phyloP scores from a whole-genome alignment of 202 grass and related monocot genomes.

The Carex sylvatica region DNA sequence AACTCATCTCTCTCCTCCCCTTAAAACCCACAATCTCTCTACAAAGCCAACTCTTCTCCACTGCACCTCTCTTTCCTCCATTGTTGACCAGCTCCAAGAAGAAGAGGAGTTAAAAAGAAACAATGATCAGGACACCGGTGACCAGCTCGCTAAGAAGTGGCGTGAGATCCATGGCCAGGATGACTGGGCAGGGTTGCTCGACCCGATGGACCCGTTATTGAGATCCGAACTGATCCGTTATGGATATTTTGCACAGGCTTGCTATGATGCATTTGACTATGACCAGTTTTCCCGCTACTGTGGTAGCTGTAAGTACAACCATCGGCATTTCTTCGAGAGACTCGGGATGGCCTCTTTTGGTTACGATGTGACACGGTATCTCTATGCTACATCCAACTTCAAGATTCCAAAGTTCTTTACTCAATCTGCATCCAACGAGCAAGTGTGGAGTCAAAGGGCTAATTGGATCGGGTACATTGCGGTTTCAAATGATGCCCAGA shows the following conservation, averaged over 20 bases:
- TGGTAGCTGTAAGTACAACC: slow-evolving; percentile 31
- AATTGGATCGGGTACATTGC: slow-evolving; percentile 61
- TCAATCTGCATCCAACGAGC: neutral
- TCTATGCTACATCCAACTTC: slow-evolving; percentile 46
- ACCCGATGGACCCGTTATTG: slow-evolving; percentile 41
- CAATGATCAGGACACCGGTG: neutral
- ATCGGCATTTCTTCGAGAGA: slow-evolving; percentile 35
- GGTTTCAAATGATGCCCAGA: slow-evolving; percentile 26
- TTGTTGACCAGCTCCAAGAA: slow-evolving; percentile 37
- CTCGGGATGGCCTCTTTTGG: slow-evolving; percentile 48
- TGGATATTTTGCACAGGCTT: slow-evolving; percentile 46
- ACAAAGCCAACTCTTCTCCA: neutral
- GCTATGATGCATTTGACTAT: slow-evolving; percentile 45
- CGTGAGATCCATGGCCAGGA: slow-evolving; percentile 37
- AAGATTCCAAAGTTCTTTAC: slow-evolving; percentile 31
- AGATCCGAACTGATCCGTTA: slow-evolving; percentile 42
- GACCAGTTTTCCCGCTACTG: slow-evolving; percentile 34
- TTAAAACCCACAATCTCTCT: neutral
- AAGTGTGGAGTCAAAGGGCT: slow-evolving; percentile 17
- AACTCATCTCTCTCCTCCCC: neutral
- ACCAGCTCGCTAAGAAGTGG: slow-evolving; percentile 20
- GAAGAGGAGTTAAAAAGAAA: slow-evolving; percentile 16
- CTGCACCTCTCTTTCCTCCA: slow-evolving; percentile 44
- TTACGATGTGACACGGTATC: slow-evolving; percentile 48
- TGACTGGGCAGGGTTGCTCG: slow-evolving; percentile 43